Percentiles rank a stretch among this genome's conserved stretches.
Conservation (phyloP, 352 stramenopile species). For the Stramenopiles sp. region DNA sequence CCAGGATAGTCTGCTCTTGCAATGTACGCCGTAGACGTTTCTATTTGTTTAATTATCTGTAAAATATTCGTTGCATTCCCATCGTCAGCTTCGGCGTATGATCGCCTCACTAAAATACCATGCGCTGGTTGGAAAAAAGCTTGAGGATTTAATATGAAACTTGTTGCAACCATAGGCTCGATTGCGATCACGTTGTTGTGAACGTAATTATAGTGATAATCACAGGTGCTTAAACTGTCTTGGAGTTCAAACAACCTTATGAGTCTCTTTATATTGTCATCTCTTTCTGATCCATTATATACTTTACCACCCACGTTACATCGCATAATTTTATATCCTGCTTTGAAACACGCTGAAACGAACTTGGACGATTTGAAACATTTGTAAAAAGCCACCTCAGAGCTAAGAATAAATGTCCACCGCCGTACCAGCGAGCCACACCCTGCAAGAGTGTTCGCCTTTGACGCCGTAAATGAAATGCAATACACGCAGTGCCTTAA, state of each 20-base stretch:
- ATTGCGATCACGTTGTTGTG: background rate
- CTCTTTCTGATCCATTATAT: background rate
- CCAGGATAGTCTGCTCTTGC: background rate
- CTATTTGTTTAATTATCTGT: background rate
- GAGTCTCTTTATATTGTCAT: background rate
- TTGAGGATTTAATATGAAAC: background rate
- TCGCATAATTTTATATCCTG: background rate
- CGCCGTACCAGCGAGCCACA: background rate
- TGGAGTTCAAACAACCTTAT: background rate
- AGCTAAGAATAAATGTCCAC: background rate
- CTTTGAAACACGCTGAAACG: background rate
- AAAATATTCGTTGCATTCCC: background rate
- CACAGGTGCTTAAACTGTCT: background rate
- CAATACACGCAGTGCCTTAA: background rate
- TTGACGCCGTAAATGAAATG: background rate
- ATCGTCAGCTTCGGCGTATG: background rate
- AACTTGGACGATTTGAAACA: background rate
- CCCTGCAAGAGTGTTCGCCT: background rate
- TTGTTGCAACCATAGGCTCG: background rate
- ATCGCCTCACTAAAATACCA: background rate
- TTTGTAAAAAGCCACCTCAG: background rate
- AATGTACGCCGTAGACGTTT: background rate
- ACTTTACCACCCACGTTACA: background rate
- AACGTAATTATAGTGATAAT: background rate
- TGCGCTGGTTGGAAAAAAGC: background rate